Percentiles rank a stretch among this genome's conserved stretches.
phyloP scores from a whole-genome alignment of 495 filamentous ascomycete species.

The Acidiella bohemica region DNA sequence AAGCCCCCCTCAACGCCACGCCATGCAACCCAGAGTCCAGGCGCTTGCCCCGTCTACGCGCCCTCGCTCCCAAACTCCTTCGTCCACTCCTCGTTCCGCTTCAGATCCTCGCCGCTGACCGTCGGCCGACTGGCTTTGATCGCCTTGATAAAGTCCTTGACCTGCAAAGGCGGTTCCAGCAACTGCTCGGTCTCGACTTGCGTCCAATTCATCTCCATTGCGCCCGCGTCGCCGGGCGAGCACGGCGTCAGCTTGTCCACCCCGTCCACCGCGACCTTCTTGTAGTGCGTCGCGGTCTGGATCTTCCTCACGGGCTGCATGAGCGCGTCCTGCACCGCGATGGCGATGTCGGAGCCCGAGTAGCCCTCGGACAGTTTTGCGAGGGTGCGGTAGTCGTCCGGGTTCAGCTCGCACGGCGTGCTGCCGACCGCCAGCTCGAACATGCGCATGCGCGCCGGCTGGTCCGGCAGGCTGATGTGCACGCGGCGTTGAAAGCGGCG shows the following conservation, averaged over 20 bases:
- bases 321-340: conserved; percentile 89
- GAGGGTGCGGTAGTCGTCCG: conserved; percentile 63
- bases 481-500: conserved; percentile 92
- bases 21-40: background rate
- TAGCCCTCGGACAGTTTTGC: conserved; percentile 81
- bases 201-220: conserved; percentile 89
- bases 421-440: conserved; percentile 87
- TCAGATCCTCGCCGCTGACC: conserved; percentile 71
- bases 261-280: conserved; percentile 65
- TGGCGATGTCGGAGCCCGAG: conserved; percentile 89
- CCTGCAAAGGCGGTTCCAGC: conserved; percentile 67
- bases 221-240: conserved; percentile 75
- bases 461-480: conserved; percentile 83
- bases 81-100: conserved; percentile 84
- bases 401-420: conserved; percentile 74
- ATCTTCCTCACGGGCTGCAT: conserved; percentile 98
- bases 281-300: conserved; percentile 96
- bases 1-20: conserved; percentile 2
- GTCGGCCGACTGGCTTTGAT: conserved; percentile 79
- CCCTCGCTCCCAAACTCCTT: conserved; percentile 95
- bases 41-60: conserved; percentile 21
- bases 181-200: conserved; percentile 68
- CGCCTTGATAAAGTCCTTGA: conserved; percentile 91
- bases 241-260: conserved; percentile 74
- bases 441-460: conserved; percentile 85